Evolutionary conservation across 768 basidiomycete genomes (phyloP).

Genomic region (Tylopilus plumbeoviolaceoides): DNA sequence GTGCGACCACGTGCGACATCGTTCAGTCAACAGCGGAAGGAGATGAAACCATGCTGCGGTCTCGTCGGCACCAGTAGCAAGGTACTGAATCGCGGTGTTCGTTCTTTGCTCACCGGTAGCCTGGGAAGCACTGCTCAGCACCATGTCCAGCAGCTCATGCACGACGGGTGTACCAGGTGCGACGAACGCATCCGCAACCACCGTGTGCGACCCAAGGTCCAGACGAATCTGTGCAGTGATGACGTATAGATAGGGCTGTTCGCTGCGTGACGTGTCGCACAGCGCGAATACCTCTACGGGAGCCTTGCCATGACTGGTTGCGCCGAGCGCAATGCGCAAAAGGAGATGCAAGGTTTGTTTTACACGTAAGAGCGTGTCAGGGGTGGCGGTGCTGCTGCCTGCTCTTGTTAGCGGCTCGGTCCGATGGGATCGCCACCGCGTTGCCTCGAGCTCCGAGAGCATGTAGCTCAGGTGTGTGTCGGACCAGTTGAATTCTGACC

Average conservation of each 20-base stretch:
- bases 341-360: conserved; percentile 31
- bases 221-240: conserved; percentile 43
- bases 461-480: conserved; percentile 23
- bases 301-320: conserved; percentile 1
- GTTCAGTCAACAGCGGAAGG: conserved; percentile 48
- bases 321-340: conserved; percentile 15
- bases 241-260: conserved; percentile 35
- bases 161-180: conserved; percentile 30
- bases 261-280: conserved; percentile 6
- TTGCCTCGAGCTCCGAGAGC: conserved; percentile 21
- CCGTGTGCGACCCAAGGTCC: conserved; percentile 40
- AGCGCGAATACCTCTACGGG: conserved; percentile 15
- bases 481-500: conserved; percentile 25
- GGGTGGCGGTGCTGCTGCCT: not conserved
- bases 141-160: not conserved
- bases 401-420: too few species aligned
- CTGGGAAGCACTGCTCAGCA: too few species aligned
- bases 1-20: conserved; percentile 55
- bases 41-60: conserved; percentile 45
- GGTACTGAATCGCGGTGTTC: conserved; percentile 7
- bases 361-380: conserved; percentile 24
- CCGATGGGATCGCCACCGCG: not conserved
- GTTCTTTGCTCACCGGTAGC: not conserved
- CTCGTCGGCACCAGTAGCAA: conserved; percentile 15
- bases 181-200: conserved; percentile 47